phyloP scores from a whole-genome alignment of 176 grass and related monocot species.

The Ensete glaucum region DNA sequence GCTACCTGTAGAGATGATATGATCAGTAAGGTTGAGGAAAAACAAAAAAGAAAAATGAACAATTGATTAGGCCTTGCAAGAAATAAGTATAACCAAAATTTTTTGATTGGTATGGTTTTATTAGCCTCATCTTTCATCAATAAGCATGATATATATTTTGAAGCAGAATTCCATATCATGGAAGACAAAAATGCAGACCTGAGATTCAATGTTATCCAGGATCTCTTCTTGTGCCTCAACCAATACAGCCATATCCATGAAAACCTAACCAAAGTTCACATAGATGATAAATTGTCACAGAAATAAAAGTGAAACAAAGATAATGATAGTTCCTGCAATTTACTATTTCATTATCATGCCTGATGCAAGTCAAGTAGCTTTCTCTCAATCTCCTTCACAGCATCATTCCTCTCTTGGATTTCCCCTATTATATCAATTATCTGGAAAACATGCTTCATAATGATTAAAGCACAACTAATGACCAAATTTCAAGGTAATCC shows the following conservation, averaged over 20 bases:
- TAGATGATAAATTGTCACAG: no score
- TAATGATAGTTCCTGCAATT: not conserved
- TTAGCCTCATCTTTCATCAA: not conserved
- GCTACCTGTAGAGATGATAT: conserved; percentile 27
- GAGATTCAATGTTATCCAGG: conserved; percentile 49
- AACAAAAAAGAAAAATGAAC: not conserved
- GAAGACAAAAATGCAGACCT: conserved; percentile 21
- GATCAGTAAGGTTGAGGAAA: not conserved
- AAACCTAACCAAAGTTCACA: conserved; percentile 30
- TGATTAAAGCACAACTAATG: no score
- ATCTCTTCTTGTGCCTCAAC: conserved; percentile 56
- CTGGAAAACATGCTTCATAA: conserved; percentile 19
- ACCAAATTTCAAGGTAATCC: no score
- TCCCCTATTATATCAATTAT: conserved; percentile 57
- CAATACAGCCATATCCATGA: conserved; percentile 43
- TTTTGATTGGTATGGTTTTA: not conserved
- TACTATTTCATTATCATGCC: conserved; percentile 25
- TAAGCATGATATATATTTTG: not conserved
- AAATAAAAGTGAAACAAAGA: not conserved
- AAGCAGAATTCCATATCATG: not conserved
- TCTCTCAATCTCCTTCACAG: conserved; percentile 82
- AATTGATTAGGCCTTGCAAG: not conserved
- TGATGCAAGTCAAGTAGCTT: conserved; percentile 68
- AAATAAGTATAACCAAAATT: not conserved
- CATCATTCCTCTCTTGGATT: conserved; percentile 89